Evolutionary conservation across 2,329 filamentous ascomycete genomes (phyloP).

Genomic region (Fusarium gaditjirri): DNA sequence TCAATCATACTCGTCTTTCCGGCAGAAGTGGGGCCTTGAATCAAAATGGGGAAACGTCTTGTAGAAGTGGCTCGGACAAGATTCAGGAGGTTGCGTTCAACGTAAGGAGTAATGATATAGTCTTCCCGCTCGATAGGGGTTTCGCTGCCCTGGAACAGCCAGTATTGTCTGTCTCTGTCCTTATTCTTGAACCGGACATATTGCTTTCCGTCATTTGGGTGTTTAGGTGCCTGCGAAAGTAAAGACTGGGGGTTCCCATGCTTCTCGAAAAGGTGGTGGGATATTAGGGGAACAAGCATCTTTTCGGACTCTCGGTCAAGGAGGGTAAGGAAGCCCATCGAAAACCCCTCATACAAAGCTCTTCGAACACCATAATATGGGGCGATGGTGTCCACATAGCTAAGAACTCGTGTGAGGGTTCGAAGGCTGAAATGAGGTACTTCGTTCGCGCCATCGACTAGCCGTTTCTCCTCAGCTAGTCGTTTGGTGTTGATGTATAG

Average conservation of each 20-base stretch:
- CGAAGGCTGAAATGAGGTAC: slow-evolving; percentile 97
- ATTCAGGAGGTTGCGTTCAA: slow-evolving; percentile 94
- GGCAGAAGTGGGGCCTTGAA: slow-evolving; percentile 96
- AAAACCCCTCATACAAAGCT: slow-evolving; percentile 93
- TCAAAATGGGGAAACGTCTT: slow-evolving; percentile 88
- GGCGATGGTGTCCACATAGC: slow-evolving; percentile 86
- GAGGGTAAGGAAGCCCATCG: slow-evolving; percentile 96
- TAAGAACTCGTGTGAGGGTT: slow-evolving; percentile 89
- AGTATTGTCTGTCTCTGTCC: slow-evolving; percentile 78
- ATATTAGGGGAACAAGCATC: slow-evolving; percentile 80
- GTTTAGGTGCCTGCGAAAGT: slow-evolving; percentile 79
- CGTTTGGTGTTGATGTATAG: slow-evolving; percentile 90
- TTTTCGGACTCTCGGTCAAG: slow-evolving; percentile 84
- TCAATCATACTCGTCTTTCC: slow-evolving; percentile 99
- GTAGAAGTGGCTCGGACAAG: slow-evolving; percentile 94
- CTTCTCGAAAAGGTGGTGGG: slow-evolving; percentile 79
- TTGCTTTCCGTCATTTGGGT: slow-evolving; percentile 77
- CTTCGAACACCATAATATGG: slow-evolving; percentile 85
- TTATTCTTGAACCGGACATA: slow-evolving; percentile 83
- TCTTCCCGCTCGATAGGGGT: slow-evolving; percentile 77
- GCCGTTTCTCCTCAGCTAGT: slow-evolving; percentile 80
- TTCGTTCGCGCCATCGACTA: slow-evolving; percentile 96
- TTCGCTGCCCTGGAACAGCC: slow-evolving; percentile 80
- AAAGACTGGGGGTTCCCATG: slow-evolving; percentile 75
- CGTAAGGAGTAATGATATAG: slow-evolving; percentile 96